Percentiles rank a stretch among this genome's conserved stretches.
Conservation (phyloP, 1,139 yeast species). For the Candida tropicalis region DNA sequence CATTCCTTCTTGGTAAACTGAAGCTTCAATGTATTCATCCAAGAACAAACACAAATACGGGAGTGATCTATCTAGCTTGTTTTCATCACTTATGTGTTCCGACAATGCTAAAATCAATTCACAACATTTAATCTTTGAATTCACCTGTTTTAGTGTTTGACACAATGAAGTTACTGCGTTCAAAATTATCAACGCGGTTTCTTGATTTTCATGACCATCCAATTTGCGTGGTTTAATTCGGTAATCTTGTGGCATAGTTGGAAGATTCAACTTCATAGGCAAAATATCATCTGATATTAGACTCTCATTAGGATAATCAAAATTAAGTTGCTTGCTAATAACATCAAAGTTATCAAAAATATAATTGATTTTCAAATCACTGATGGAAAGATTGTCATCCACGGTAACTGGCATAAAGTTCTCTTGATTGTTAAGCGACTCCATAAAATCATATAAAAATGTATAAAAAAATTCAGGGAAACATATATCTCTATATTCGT, state of each 20-base stretch:
- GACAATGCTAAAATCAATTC: slow-evolving; percentile 77
- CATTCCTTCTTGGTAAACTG: slow-evolving; percentile 10
- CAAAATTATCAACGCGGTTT: slow-evolving; percentile 64
- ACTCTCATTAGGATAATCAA: slow-evolving; percentile 28
- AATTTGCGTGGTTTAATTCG: slow-evolving; percentile 39
- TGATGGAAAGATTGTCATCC: slow-evolving; percentile 31
- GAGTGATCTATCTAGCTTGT: slow-evolving; percentile 79
- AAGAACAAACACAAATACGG: slow-evolving; percentile 68
- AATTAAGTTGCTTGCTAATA: slow-evolving; percentile 51
- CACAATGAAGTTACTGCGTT: slow-evolving; percentile 65
- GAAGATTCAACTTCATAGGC: slow-evolving; percentile 54
- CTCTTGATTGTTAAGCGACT: slow-evolving; percentile 32
- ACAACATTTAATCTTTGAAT: slow-evolving; percentile 69
- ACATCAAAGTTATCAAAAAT: slow-evolving; percentile 59
- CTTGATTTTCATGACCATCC: slow-evolving; percentile 35
- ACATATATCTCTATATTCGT: slow-evolving; percentile 46
- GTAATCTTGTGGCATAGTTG: slow-evolving; percentile 48
- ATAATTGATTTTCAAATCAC: slow-evolving; percentile 63
- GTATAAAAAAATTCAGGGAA: slow-evolving; percentile 77
- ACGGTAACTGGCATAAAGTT: slow-evolving; percentile 19
- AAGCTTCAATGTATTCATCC: slow-evolving; percentile 35
- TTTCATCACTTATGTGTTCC: slow-evolving; percentile 78
- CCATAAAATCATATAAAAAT: slow-evolving; percentile 70
- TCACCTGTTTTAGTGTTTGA: slow-evolving; percentile 63
- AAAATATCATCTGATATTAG: slow-evolving; percentile 12